Base-by-base conservation (phyloP, 257 asterid species). In the Scutellaria baicalensis region DNA sequence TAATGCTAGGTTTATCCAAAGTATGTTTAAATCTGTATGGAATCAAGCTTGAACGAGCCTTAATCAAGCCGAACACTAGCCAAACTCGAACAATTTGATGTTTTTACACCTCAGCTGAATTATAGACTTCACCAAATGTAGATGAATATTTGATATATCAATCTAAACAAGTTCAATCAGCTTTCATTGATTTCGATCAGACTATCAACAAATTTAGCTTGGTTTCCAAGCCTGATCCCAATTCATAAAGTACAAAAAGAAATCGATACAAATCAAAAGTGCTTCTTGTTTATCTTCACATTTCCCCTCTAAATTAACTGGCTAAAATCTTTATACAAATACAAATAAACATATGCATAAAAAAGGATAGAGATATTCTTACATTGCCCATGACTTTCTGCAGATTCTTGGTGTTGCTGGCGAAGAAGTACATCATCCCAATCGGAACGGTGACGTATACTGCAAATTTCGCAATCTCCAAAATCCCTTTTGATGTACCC, bases 381-480 rank as follows among this genome's bases (percentile, higher is more conserved):
- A 93, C 98, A 43, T 72, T 75, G 77, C 95, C 95, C 90, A 93
- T 86, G 76, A 87, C 63, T 84, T 83, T 90, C 84, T 85, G 95
- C 62, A 93, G 87, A 84, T 90, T 90, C 52, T 77, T 71, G 38
- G 80, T 71, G 78, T 93, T 86, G 80, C 86, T 84, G 78, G 98
- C 93, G 68, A 85, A 90, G 83, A 92, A 80, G 61, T 92, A 92
- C 96, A 93, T 93, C 71, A 93, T 72, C 77, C 97, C 95, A 73
- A 93, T 80, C 54, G 98, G 98, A 49, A 90, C 89, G 45, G 76
- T 67, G 59, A 93, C 92, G 69, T 93, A 93, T 1, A 85, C 85
- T 17, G 92, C 97, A 59, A 93, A 90, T 65, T 90, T 93, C 3
- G 84, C 98, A n/a, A 93, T 86, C 85, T 93, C 98, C 82, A 88